These are phyloP conservation scores for Colletotrichum sp. DNA, from an alignment of 2,329 filamentous ascomycete species.

Conservation along the genomic window DNA sequence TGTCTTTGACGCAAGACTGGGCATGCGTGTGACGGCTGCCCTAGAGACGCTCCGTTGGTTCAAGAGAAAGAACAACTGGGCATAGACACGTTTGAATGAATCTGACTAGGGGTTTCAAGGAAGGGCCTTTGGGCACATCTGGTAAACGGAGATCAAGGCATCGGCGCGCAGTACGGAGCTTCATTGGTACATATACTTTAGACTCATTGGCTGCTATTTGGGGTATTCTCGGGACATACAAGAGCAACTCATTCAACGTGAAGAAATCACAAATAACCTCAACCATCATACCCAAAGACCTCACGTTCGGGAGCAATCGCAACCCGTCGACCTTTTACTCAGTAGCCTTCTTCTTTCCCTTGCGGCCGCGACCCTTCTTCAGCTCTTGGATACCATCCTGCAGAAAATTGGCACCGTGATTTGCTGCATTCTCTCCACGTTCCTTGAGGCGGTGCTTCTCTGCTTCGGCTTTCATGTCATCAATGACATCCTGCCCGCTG, in stretches of 20 bases:
- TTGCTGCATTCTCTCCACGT: slow-evolving; percentile 36
- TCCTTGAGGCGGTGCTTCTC: slow-evolving; percentile 60
- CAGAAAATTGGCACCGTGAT: slow-evolving; percentile 34
- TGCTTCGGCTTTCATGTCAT: slow-evolving; percentile 60
- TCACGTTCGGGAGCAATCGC: neutral
- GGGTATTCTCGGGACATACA: slow-evolving; percentile 1
- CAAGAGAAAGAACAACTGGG: slow-evolving; percentile 41
- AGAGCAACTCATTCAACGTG: neutral
- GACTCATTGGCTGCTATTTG: neutral
- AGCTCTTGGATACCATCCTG: slow-evolving; percentile 31
- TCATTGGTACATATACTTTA: neutral
- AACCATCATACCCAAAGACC: neutral
- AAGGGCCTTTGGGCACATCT: neutral
- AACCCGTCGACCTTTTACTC: neutral
- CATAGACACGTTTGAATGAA: neutral
- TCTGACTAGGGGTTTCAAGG: neutral
- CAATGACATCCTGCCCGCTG: slow-evolving; percentile 54
- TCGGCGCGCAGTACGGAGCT: neutral
- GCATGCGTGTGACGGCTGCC: slow-evolving; percentile 74
- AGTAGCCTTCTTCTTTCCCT: slow-evolving; percentile 20
- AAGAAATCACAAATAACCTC: neutral
- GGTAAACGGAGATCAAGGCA: neutral
- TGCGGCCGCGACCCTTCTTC: slow-evolving; percentile 24
- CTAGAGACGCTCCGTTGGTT: slow-evolving; percentile 69
- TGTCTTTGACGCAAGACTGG: slow-evolving; percentile 75